Percentiles rank a stretch among this genome's conserved stretches.
phyloP scores from a whole-genome alignment of 2,329 filamentous ascomycete genomes.

The Diplodia sapinea region DNA sequence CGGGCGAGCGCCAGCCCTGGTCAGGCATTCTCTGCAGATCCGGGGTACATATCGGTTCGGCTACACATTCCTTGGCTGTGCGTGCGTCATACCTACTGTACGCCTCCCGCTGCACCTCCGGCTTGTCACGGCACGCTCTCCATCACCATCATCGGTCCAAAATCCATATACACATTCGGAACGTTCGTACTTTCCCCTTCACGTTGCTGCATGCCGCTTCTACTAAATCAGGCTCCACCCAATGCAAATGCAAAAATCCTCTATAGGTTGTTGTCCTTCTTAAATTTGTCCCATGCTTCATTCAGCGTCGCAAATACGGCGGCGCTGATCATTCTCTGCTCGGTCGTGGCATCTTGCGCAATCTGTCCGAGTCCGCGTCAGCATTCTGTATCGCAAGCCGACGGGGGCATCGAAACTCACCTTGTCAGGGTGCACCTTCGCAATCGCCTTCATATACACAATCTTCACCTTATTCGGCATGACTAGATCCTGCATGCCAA shows the following conservation, averaged over 20 bases:
- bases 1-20: conserved; percentile 14
- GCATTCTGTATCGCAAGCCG: neutral
- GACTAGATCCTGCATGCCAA: conserved; percentile 90
- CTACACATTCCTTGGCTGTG: conserved; percentile 8
- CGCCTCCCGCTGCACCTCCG: conserved; percentile 1
- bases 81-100: neutral
- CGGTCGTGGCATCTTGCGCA: conserved; percentile 66
- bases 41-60: conserved; percentile 15
- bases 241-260: conserved; percentile 6
- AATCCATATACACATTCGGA: neutral
- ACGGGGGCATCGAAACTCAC: conserved; percentile 59
- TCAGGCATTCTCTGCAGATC: conserved; percentile 12
- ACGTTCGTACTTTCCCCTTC: neutral
- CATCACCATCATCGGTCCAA: neutral
- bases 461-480: conserved; percentile 96
- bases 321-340: conserved; percentile 70
- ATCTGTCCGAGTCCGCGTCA: conserved; percentile 53
- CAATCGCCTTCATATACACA: conserved; percentile 98
- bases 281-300: conserved; percentile 73
- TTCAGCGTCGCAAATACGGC: conserved; percentile 69
- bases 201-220: neutral
- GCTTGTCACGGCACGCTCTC: neutral
- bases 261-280: conserved; percentile 64
- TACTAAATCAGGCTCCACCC: neutral
- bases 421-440: conserved; percentile 98